A percentile compares a stretch with the other conserved stretches of the same genome.
These are phyloP conservation scores for Coniosporium tulheliwenetii DNA, from an alignment of 2,329 filamentous ascomycete genomes.

Conservation along the genomic window DNA sequence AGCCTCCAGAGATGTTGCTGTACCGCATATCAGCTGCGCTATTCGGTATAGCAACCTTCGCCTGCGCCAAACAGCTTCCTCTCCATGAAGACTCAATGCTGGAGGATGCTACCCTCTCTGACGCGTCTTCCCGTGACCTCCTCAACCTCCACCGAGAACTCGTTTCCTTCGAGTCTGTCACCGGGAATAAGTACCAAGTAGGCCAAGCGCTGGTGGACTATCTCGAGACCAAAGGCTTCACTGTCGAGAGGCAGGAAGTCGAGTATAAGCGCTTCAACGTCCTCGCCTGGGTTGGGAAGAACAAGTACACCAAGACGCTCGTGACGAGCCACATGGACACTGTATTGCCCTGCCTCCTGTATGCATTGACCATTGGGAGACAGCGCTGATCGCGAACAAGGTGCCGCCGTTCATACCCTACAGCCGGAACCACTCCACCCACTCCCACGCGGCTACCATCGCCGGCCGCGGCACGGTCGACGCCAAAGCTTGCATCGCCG, in stretches of 20 bases:
- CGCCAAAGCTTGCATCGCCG: slow-evolving; percentile 43
- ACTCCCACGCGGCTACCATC: slow-evolving; percentile 29
- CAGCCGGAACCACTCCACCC: slow-evolving; percentile 35
- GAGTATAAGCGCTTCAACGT: slow-evolving; percentile 53
- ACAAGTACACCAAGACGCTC: slow-evolving; percentile 42
- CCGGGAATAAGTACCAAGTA: slow-evolving; percentile 50
- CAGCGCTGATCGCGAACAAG: slow-evolving; percentile 9
- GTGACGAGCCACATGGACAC: slow-evolving; percentile 72
- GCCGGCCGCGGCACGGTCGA: slow-evolving; percentile 60
- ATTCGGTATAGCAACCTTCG: no score
- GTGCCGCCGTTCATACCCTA: slow-evolving; percentile 63
- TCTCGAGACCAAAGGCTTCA: slow-evolving; percentile 44
- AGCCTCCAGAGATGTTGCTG: no score
- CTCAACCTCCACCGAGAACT: slow-evolving; percentile 61
- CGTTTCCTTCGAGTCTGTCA: slow-evolving; percentile 56
- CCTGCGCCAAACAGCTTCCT: no score
- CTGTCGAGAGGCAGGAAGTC: slow-evolving; percentile 42
- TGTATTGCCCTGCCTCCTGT: slow-evolving; percentile 35
- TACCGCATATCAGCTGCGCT: no score
- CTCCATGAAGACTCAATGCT: no score
- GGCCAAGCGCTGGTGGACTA: slow-evolving; percentile 54
- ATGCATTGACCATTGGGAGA: no score
- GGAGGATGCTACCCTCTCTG: not conserved
- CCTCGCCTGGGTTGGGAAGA: slow-evolving; percentile 44
- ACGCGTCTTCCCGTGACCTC: slow-evolving; percentile 25